Evolutionary conservation across 768 basidiomycete genomes (phyloP).

Genomic region (Suillus tomentosus): DNA sequence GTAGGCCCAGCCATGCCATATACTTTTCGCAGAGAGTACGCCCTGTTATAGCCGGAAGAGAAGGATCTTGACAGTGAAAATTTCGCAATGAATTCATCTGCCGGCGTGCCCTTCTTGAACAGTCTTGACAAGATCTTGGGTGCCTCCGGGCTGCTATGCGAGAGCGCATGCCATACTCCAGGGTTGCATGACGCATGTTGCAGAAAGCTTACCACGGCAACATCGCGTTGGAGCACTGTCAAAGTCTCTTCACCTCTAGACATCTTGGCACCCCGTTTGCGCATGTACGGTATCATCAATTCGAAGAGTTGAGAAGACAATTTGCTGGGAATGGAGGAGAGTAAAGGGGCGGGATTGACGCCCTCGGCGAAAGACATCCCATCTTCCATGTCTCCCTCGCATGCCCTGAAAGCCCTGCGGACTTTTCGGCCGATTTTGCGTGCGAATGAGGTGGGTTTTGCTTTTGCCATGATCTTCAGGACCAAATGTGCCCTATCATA

Average conservation of each 20-base stretch:
- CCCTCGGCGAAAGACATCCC: neutral
- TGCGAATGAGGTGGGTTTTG: neutral
- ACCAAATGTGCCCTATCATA: neutral
- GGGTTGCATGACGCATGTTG: neutral
- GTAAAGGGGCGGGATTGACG: neutral
- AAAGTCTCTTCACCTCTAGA: neutral
- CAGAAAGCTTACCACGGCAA: neutral
- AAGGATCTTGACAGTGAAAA: slow-evolving; percentile 8
- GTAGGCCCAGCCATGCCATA: neutral
- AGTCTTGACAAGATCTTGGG: neutral
- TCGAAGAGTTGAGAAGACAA: slow-evolving; percentile 20
- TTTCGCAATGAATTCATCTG: slow-evolving; percentile 22
- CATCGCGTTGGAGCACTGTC: neutral
- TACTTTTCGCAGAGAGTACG: neutral
- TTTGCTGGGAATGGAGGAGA: neutral
- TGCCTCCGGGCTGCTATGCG: neutral
- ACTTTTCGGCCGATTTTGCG: neutral
- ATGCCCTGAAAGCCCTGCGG: neutral
- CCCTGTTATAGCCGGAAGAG: neutral
- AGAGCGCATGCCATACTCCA: neutral
- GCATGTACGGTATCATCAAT: slow-evolving; percentile 31
- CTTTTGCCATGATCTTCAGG: neutral
- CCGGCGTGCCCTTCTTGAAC: neutral
- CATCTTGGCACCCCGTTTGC: neutral
- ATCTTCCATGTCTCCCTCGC: neutral